Base-by-base conservation (phyloP, 2,329 filamentous ascomycete species). In the Ophiostoma himal-ulmi region DNA sequence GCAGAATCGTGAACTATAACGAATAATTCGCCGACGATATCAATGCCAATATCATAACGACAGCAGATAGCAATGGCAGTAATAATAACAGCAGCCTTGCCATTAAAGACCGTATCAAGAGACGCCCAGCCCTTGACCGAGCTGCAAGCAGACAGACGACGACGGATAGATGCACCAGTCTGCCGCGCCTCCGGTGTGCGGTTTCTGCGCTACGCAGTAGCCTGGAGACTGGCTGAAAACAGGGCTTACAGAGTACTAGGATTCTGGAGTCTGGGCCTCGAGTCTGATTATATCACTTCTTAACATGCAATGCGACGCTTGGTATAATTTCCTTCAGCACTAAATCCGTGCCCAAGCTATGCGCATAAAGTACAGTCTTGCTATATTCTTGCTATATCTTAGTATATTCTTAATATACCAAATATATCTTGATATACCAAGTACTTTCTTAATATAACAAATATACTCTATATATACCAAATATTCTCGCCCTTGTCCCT, bases 201-300 rank as follows among this genome's bases (percentile, higher is more conserved):
- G 69, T 70, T 70, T 67, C 36, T 62, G 52, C 48, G 69, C 69
- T 70, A 70, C 69, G 69, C 65, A 48, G 69, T 68, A 70, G 69
- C 52, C 52, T 48, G 36, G 65, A 70, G 69, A 70, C 36, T 48
- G 44, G 64, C 44, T 34, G 66, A 48, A 39, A 22, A 44, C 34
- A 20, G 39, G 13, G 52, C 30, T 30, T 30, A 30, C 30, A 30
- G 30, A 30, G 30, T 2, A 30, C 30, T 30, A 30, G 30, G 30
- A 30, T 30, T 4, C 30, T 30, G 2, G 30, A 30, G 30, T 30
- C 26, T 30, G 26, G 26, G 26, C 3, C 26, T 30, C 30, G 30
- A 30, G 30, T 30, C 30, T 30, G 30, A 30, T 30, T 3, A 2
- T 30, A 3, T 30, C 30, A 30, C 30, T 2, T 30, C 30, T 30